phyloP scores from a whole-genome alignment of 1,139 yeast species.

The Yamadazyma spencermartinsiae region DNA sequence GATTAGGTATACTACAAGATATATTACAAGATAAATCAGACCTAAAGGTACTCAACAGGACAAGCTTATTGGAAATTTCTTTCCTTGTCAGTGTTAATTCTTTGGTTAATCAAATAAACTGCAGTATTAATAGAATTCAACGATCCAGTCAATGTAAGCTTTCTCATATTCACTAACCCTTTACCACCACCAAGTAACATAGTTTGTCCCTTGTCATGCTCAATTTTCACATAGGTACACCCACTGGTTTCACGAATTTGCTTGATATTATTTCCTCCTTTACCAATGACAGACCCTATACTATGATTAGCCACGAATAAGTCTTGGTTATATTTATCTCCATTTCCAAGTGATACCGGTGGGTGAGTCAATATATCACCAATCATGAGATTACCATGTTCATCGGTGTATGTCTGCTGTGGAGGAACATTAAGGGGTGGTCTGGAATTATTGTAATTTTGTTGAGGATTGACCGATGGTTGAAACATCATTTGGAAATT shows the following conservation, averaged over 20 bases:
- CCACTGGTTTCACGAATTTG: slow-evolving; percentile 79
- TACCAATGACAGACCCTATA: slow-evolving; percentile 86
- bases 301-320: slow-evolving; percentile 72
- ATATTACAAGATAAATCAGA: slow-evolving; percentile 1
- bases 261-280: slow-evolving; percentile 80
- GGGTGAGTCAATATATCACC: slow-evolving; percentile 47
- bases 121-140: slow-evolving; percentile 75
- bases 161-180: slow-evolving; percentile 58
- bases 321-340: slow-evolving; percentile 63
- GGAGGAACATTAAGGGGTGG: slow-evolving; percentile 22
- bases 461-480: slow-evolving; percentile 40
- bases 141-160: slow-evolving; percentile 70
- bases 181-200: slow-evolving; percentile 57
- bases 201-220: slow-evolving; percentile 49
- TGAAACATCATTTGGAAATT: slow-evolving; percentile 47
- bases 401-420: slow-evolving; percentile 44
- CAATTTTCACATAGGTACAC: slow-evolving; percentile 69
- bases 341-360: slow-evolving; percentile 38
- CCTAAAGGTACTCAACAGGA: slow-evolving; percentile 1
- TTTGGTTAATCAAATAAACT: slow-evolving; percentile 71
- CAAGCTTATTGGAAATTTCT: slow-evolving; percentile 27
- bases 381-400: slow-evolving; percentile 45
- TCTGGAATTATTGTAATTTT: slow-evolving; percentile 9
- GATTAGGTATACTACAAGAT: slow-evolving; percentile 1
- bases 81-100: slow-evolving; percentile 65